Conservation (phyloP, 2,329 filamentous ascomycete genomes). For the Hypoxylon sp. region DNA sequence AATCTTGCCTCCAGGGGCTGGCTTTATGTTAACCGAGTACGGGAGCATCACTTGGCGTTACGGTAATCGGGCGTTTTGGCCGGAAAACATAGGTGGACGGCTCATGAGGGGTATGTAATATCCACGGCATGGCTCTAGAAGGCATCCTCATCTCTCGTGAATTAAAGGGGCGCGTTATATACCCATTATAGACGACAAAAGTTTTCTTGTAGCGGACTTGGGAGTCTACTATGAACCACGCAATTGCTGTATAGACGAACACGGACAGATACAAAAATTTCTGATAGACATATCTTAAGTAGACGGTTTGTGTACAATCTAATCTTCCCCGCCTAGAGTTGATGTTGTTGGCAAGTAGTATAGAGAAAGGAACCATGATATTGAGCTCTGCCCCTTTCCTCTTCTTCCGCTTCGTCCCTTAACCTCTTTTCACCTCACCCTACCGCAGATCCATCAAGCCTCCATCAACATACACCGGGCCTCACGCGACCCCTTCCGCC, state of each 20-base stretch:
- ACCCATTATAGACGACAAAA: conserved; percentile 17
- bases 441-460: not conserved
- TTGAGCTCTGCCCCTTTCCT: not conserved
- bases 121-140: conserved; percentile 14
- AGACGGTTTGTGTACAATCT: not conserved
- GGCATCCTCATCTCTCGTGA: conserved; percentile 33
- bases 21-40: not conserved
- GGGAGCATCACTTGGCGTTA: conserved; percentile 23
- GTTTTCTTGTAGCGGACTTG: not conserved
- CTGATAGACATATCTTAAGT: not conserved
- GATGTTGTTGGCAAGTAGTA: not conserved
- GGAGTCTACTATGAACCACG: not conserved
- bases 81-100: not conserved
- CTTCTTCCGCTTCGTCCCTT: not conserved
- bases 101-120: conserved; percentile 4
- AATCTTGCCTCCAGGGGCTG: not conserved
- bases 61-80: conserved; percentile 8
- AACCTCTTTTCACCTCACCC: not conserved
- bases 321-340: not conserved
- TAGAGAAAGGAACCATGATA: not conserved
- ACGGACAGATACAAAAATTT: not conserved
- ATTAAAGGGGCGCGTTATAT: conserved; percentile 20
- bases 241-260: not conserved
- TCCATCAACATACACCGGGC: not conserved
- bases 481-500: not conserved